Evolutionary conservation across 345 rosid species (phyloP).

Genomic region (Excoecaria agallocha): DNA sequence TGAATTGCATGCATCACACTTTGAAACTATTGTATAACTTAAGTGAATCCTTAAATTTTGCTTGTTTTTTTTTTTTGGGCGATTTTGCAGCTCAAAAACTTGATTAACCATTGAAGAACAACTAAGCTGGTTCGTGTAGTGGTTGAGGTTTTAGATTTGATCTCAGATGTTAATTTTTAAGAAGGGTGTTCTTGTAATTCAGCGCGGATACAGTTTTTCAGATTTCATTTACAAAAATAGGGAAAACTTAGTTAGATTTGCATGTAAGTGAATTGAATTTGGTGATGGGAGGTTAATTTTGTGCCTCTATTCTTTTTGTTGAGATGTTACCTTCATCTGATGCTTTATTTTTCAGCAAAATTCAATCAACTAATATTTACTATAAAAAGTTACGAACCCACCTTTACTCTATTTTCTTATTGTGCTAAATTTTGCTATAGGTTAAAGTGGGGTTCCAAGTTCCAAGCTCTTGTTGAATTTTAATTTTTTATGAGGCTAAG

Average conservation of each 20-base stretch:
- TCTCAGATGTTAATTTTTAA: slow-evolving; percentile 21
- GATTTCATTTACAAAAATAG: slow-evolving; percentile 23
- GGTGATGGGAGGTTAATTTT: not conserved
- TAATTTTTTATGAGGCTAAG: too few species aligned
- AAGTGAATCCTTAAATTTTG: too few species aligned
- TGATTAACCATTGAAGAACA: slow-evolving; percentile 28
- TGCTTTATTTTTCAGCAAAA: slow-evolving; percentile 15
- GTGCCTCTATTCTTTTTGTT: slow-evolving; percentile 13
- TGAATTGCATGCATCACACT: too few species aligned
- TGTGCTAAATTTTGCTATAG: not conserved
- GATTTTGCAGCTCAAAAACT: slow-evolving; percentile 43
- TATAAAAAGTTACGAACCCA: not conserved
- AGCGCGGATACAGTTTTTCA: slow-evolving; percentile 27
- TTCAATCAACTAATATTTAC: slow-evolving; percentile 6
- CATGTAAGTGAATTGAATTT: slow-evolving; percentile 18
- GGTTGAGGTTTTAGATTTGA: slow-evolving; percentile 26
- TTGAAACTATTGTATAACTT: too few species aligned
- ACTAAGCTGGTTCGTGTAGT: slow-evolving; percentile 13
- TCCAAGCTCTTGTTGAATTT: too few species aligned
- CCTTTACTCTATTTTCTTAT: not conserved
- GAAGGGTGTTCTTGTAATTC: slow-evolving; percentile 24
- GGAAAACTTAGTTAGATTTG: slow-evolving; percentile 33
- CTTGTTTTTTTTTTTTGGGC: not conserved
- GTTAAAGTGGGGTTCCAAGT: too few species aligned
- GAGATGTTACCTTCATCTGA: slow-evolving; percentile 15